Conservation (phyloP, 106 monocot genomes). For the Dioscorea zingiberensis region DNA sequence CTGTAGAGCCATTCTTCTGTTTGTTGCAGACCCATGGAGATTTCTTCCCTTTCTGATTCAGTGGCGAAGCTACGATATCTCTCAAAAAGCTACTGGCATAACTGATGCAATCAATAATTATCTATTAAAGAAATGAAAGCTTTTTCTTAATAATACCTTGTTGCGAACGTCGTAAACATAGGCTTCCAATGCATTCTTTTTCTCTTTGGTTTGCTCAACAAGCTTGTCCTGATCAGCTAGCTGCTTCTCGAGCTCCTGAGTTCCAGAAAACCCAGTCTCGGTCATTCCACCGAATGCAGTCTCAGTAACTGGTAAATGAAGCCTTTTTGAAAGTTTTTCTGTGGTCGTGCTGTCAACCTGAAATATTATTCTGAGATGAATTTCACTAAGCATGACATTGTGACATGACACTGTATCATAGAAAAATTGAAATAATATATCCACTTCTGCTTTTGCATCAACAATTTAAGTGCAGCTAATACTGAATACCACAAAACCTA, state of each 20-base stretch:
- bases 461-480: no score
- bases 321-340: conserved; percentile 26
- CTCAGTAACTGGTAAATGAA: conserved; percentile 46
- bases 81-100: conserved; percentile 67
- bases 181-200: conserved; percentile 79
- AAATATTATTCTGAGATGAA: background rate
- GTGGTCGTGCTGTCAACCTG: conserved; percentile 15
- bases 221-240: conserved; percentile 67
- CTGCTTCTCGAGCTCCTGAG: conserved; percentile 48
- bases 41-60: conserved; percentile 72
- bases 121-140: no score
- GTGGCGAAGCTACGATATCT: conserved; percentile 75
- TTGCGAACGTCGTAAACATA: conserved; percentile 85
- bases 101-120: background rate
- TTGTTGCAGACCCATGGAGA: conserved; percentile 58
- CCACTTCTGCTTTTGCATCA: no score
- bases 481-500: background rate
- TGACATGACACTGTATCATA: background rate
- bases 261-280: conserved; percentile 30
- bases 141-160: conserved; percentile 42
- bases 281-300: conserved; percentile 56
- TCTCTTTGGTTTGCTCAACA: conserved; percentile 83
- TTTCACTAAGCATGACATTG: background rate
- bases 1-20: conserved; percentile 96
- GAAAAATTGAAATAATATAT: no score